These are phyloP conservation scores for Candida succiphila DNA, from an alignment of 805 yeast species.

Conservation along the genomic window DNA sequence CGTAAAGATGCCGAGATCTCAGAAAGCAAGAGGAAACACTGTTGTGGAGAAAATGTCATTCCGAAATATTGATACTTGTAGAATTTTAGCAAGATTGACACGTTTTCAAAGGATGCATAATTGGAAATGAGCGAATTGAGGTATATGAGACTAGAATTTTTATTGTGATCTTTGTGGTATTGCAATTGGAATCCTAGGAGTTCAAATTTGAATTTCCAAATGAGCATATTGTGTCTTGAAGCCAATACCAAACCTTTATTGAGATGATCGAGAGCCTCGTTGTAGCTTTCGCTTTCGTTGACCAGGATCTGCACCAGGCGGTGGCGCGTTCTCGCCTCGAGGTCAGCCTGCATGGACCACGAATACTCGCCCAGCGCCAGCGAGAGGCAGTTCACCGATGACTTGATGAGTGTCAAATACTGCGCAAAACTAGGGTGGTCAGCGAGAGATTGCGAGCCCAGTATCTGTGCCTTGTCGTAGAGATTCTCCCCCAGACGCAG, in stretches of 20 bases:
- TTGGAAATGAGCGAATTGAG: conserved; percentile 17
- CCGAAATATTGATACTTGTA: conserved; percentile 23
- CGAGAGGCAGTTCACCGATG: conserved; percentile 27
- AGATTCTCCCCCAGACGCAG: conserved; percentile 7
- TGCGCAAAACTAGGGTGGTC: conserved; percentile 12
- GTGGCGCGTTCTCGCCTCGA: conserved; percentile 24
- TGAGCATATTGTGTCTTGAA: conserved; percentile 9
- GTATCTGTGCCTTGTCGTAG: conserved; percentile 8
- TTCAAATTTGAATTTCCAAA: conserved; percentile 22
- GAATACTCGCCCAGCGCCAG: conserved; percentile 22
- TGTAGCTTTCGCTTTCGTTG: conserved; percentile 30
- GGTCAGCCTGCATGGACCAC: conserved; percentile 17
- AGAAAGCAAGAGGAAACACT: conserved; percentile 14
- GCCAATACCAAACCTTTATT: conserved; percentile 21
- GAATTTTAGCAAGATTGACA: conserved; percentile 13
- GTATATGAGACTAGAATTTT: conserved; percentile 21
- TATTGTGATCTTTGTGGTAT: conserved; percentile 13
- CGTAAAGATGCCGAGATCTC: conserved; percentile 6
- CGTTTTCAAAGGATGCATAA: conserved; percentile 9
- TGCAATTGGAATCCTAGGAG: conserved; percentile 28
- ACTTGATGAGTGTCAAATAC: conserved; percentile 23
- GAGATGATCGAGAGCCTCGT: conserved; percentile 29
- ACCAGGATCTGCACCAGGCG: conserved; percentile 27
- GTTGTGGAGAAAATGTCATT: conserved; percentile 14
- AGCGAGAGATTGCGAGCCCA: conserved; percentile 5